phyloP scores from a whole-genome alignment of 257 asterid species.

The Nicotiana otophora region DNA sequence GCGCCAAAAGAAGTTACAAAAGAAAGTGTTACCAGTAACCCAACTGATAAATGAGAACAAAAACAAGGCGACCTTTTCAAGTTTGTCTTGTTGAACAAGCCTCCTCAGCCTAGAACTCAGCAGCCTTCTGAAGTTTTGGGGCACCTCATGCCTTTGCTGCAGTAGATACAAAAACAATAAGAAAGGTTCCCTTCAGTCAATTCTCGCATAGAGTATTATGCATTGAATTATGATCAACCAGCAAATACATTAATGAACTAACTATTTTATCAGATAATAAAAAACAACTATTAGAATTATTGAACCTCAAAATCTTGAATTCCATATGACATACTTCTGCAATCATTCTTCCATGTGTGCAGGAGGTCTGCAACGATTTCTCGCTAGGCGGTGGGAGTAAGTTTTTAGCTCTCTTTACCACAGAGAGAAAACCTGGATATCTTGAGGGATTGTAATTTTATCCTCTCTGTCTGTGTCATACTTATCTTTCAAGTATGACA shows the following conservation, averaged over 20 bases:
- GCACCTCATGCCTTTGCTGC: slow-evolving; percentile 80
- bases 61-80: slow-evolving; percentile 56
- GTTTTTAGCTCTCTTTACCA: background rate
- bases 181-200: background rate
- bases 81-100: slow-evolving; percentile 82
- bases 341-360: background rate
- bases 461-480: background rate
- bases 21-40: background rate
- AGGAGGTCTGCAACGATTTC: slow-evolving; percentile 1
- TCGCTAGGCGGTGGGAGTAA: background rate
- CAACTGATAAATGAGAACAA: background rate
- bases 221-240: too few species aligned
- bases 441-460: background rate
- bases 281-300: background rate
- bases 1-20: slow-evolving; percentile 3
- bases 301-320: background rate
- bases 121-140: slow-evolving; percentile 68
- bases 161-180: slow-evolving; percentile 14
- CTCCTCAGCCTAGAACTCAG: slow-evolving; percentile 75
- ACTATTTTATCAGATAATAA: background rate
- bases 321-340: background rate
- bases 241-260: background rate
- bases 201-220: background rate
- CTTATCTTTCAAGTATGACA: background rate
- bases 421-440: background rate